These are phyloP conservation scores for Penicillium salamii DNA, from an alignment of 495 filamentous ascomycete species.

Conservation along the genomic window DNA sequence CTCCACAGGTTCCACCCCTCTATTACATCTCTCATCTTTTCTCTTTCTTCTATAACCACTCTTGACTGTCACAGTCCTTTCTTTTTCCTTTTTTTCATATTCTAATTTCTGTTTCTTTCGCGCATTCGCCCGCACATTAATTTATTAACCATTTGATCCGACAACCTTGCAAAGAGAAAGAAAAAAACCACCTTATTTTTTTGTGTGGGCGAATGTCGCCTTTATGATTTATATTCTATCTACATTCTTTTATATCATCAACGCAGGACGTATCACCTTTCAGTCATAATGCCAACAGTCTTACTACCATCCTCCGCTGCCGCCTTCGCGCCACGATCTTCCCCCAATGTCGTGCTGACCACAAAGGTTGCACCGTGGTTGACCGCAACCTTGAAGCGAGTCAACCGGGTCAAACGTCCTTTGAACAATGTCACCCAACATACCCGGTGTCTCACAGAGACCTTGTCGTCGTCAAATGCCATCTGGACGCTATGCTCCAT, in stretches of 20 bases:
- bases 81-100: constrained; percentile 52
- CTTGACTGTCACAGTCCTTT: constrained; percentile 37
- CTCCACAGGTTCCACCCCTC: constrained; percentile 12
- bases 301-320: constrained; percentile 93
- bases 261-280: constrained; percentile 30
- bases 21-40: constrained; percentile 19
- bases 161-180: constrained; percentile 23
- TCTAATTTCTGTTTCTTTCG: constrained; percentile 47
- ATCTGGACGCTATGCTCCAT: constrained; percentile 96
- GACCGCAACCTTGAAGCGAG: constrained; percentile 92
- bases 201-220: constrained; percentile 48
- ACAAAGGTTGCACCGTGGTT: constrained; percentile 97
- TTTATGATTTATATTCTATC: constrained; percentile 36
- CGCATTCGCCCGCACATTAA: constrained; percentile 50
- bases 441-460: constrained; percentile 94
- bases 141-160: too few species aligned
- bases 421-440: constrained; percentile 97
- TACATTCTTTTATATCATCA: constrained; percentile 32
- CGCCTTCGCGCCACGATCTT: constrained; percentile 90
- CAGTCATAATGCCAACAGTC: constrained; percentile 78
- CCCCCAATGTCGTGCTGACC: constrained; percentile 93
- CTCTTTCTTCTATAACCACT: constrained; percentile 28
- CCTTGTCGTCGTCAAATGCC: constrained; percentile 82
- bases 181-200: background rate
- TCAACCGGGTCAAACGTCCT: constrained; percentile 96